These are phyloP conservation scores for Physcia stellaris DNA, from an alignment of 495 filamentous ascomycete genomes.

Conservation along the genomic window DNA sequence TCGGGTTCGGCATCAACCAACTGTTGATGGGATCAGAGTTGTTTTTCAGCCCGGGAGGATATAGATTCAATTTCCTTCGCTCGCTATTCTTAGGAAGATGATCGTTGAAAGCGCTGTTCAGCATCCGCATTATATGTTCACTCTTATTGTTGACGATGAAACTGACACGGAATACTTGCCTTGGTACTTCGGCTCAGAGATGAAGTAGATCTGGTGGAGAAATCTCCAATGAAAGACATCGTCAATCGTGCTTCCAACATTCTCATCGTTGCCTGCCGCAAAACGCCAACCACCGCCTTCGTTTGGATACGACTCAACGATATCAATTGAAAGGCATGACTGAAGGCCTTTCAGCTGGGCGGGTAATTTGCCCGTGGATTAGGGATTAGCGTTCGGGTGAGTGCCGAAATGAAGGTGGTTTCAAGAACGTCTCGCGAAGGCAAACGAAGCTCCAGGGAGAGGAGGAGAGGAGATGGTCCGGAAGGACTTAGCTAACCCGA, in stretches of 20 bases:
- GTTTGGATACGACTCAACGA: conserved; percentile 62
- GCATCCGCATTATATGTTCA: conserved; percentile 35
- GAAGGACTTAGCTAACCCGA: conserved; percentile 37
- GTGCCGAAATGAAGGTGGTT: no score
- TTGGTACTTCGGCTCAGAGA: conserved; percentile 34
- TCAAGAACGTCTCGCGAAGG: conserved; percentile 20
- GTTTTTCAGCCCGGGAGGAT: conserved; percentile 25
- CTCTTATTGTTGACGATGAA: conserved; percentile 41
- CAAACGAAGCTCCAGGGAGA: background rate
- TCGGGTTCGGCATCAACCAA: conserved; percentile 35
- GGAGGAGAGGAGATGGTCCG: no score
- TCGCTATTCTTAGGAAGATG: conserved; percentile 20
- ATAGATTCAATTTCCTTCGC: conserved; percentile 25
- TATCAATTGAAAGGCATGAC: conserved; percentile 50
- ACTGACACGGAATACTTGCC: conserved; percentile 40
- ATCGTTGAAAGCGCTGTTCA: conserved; percentile 33
- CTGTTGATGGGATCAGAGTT: conserved; percentile 30
- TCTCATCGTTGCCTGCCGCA: conserved; percentile 31
- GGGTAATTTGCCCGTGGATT: no score
- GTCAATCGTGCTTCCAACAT: conserved; percentile 37
- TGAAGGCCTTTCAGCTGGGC: conserved; percentile 68
- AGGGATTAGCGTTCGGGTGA: no score
- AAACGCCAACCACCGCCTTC: conserved; percentile 39
- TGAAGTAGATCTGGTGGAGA: conserved; percentile 40
- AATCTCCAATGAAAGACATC: conserved; percentile 33